Evolutionary conservation across 768 basidiomycete genomes (phyloP), one percentile per base, ranked within the genome.

Genomic region (Suillus americanus): DNA sequence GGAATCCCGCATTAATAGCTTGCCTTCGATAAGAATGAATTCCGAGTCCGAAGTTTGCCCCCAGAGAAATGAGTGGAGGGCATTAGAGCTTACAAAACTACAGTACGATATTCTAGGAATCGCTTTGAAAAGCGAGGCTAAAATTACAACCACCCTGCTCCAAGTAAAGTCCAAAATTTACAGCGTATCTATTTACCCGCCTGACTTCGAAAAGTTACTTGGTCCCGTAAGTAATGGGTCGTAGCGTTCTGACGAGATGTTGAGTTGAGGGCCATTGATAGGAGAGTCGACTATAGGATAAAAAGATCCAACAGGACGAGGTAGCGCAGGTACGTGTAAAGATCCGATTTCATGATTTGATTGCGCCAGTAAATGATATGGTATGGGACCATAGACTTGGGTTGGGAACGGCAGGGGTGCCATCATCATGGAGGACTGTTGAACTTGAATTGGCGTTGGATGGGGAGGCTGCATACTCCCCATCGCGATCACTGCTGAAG

Each of bases 231-330:
- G 56, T 1, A 74, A 70, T 20, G 68, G 70, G 59, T 76, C 73
- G 53, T 75, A 78, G 23, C 75, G 73, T 64, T 77, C 75, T 41
- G 75, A 76, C 4, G 75, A 76, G 30, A 76, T 68, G n/a, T 78
- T 75, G 16, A 67, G 43, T 38, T 53, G 66, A 51, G 66, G 67
- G 57, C 71, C 46, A 28, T 73, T 72, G 37, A 78, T 75, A 64
- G 73, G 75, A 20, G 80, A 79, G 66, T 81, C 80, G 56, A 81
- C 79, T 16, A 76, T 74, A 1, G 80, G 78, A 65, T 79, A 81
- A 63, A 81, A 81, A 64, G 70, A 68, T 62, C 72, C 64, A 63
- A 69, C 30, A 66, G 73, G 25, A 70, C 7, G 65, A 71, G 43
- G 68, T 78, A 72, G 67, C 71, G 8, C 68, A 62, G 3, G 66